A percentile compares a stretch with the other conserved stretches of the same genome.
Evolutionary conservation across 148 eudicot species (phyloP).

Genomic region (Fagopyrum esculentum): DNA sequence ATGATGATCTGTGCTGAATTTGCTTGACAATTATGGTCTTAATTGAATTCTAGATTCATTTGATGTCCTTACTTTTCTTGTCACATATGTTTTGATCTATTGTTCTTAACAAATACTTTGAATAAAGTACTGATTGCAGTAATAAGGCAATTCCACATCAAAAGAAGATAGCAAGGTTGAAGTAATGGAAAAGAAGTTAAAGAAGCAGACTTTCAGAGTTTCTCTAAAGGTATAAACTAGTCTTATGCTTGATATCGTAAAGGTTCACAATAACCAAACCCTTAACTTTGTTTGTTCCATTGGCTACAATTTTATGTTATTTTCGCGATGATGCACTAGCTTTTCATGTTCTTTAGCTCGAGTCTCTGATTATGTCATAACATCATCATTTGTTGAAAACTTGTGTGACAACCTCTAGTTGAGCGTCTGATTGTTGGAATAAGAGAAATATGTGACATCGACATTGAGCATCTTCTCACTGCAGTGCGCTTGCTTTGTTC

Average conservation of each 20-base stretch:
- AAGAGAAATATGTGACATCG: too few relatives aligned
- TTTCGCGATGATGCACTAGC: too few relatives aligned
- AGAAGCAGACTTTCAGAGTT: slow-evolving; percentile 82
- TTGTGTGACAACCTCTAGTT: slow-evolving; percentile 20
- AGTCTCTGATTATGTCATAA: too few relatives aligned
- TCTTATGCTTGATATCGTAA: background rate
- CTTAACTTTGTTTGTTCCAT: slow-evolving; percentile 8
- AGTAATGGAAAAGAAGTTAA: slow-evolving; percentile 75
- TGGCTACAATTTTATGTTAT: too few relatives aligned
- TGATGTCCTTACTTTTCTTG: slow-evolving; percentile 2
- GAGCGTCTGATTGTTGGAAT: too few relatives aligned
- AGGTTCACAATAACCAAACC: background rate
- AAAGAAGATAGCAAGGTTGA: slow-evolving; percentile 38
- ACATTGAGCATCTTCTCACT: too few relatives aligned
- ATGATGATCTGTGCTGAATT: slow-evolving; percentile 2
- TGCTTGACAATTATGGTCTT: slow-evolving; percentile 25
- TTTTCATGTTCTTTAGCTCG: too few relatives aligned
- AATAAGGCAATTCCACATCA: slow-evolving; percentile 27
- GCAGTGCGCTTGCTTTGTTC: too few relatives aligned
- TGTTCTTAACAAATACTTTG: slow-evolving; percentile 74
- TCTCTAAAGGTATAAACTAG: slow-evolving; percentile 55
- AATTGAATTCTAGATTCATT: background rate
- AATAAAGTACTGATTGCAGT: slow-evolving; percentile 32
- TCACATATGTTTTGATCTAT: slow-evolving; percentile 78
- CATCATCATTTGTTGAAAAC: too few relatives aligned